Conservation (phyloP, 768 basidiomycete genomes). For the Leucosporidium creatinivorum region DNA sequence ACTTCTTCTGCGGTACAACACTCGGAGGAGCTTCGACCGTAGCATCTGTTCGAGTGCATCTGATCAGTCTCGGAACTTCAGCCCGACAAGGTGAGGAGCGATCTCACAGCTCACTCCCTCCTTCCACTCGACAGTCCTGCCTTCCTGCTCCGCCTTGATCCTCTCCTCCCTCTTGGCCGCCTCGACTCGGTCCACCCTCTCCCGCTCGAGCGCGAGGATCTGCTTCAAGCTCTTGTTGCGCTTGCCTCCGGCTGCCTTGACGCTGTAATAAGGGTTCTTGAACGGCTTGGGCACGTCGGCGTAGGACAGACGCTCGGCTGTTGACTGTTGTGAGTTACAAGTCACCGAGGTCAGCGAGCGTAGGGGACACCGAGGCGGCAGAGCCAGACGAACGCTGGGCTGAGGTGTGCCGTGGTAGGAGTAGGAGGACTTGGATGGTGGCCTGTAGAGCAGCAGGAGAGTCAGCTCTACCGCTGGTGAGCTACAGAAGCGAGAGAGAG, state of each 20-base stretch:
- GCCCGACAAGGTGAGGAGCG: not conserved
- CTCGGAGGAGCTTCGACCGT: conserved; percentile 42
- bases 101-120: not conserved
- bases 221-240: conserved; percentile 34
- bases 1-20: conserved; percentile 44
- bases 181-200: not conserved
- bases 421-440: too few relatives aligned
- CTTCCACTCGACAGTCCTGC: not conserved
- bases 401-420: too few relatives aligned
- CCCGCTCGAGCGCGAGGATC: conserved; percentile 29
- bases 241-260: not conserved
- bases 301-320: conserved; percentile 25
- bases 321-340: not conserved
- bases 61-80: not conserved
- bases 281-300: conserved; percentile 27
- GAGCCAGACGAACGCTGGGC: too few relatives aligned
- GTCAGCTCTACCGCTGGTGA: too few relatives aligned
- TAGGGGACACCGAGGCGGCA: too few relatives aligned
- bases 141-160: not conserved
- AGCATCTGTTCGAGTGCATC: not conserved
- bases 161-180: not conserved
- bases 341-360: too few relatives aligned
- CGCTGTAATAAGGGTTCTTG: conserved; percentile 27
- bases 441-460: too few relatives aligned
- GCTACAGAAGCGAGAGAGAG: too few relatives aligned